Conservation (phyloP, 345 rosid genomes). For the Rubroshorea leprosula region DNA sequence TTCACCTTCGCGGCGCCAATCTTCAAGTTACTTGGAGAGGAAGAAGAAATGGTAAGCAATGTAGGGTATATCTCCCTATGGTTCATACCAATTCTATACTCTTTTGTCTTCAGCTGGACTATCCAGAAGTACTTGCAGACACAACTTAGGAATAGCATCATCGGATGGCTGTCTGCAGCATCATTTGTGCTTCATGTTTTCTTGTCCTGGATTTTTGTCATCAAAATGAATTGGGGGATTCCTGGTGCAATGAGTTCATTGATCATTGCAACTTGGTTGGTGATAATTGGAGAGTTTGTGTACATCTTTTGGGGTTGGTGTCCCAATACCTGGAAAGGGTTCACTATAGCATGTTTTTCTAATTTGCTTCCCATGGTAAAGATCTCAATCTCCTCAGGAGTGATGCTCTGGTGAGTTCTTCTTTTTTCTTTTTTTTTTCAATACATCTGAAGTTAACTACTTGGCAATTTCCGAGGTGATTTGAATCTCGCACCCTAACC, state of each 20-base stretch:
- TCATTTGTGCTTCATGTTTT: too few relatives aligned
- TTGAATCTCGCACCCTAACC: too few relatives aligned
- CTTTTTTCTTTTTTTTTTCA: background rate
- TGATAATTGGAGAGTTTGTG: constrained; percentile 33
- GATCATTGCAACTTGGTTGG: constrained; percentile 31
- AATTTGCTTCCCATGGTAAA: constrained; percentile 46
- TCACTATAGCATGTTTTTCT: constrained; percentile 36
- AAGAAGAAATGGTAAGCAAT: constrained; percentile 1
- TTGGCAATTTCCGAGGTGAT: too few relatives aligned
- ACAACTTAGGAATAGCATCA: constrained; percentile 34
- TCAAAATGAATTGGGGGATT: constrained; percentile 30
- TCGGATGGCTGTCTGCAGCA: constrained; percentile 33
- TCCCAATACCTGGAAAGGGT: constrained; percentile 63
- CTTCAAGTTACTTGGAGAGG: constrained; percentile 11
- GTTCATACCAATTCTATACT: constrained; percentile 36
- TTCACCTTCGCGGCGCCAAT: constrained; percentile 17
- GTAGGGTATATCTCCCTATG: constrained; percentile 20
- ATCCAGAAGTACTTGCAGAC: constrained; percentile 41
- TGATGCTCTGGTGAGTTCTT: constrained; percentile 49
- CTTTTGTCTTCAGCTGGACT: constrained; percentile 19
- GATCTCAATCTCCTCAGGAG: constrained; percentile 57
- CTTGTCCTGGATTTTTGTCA: constrained; percentile 40
- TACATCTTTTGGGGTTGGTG: constrained; percentile 68
- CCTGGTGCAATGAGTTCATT: constrained; percentile 42
- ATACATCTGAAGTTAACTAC: background rate